Conservation (phyloP, 495 filamentous ascomycete genomes). For the Aspergillus avenaceus region DNA sequence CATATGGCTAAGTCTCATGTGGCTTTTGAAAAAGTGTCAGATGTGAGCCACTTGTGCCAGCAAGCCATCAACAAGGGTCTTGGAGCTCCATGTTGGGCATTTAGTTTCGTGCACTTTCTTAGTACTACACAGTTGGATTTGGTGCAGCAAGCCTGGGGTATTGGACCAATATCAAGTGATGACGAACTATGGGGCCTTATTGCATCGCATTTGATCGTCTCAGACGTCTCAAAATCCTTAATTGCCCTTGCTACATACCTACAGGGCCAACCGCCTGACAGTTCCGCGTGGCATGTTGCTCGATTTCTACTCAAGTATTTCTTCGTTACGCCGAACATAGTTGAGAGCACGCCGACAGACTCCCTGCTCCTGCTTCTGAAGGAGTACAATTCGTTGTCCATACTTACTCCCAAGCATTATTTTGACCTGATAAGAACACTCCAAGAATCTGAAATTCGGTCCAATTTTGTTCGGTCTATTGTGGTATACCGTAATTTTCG, state of each 20-base stretch:
- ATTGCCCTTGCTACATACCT: slow-evolving; percentile 17
- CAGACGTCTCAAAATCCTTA: slow-evolving; percentile 9
- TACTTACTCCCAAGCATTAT: slow-evolving; percentile 24
- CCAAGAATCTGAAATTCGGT: slow-evolving; percentile 17
- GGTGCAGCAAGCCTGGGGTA: slow-evolving; percentile 15
- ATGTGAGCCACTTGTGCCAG: slow-evolving; percentile 27
- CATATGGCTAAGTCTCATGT: slow-evolving; percentile 28
- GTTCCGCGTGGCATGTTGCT: slow-evolving; percentile 11
- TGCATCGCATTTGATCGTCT: slow-evolving; percentile 5
- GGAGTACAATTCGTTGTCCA: slow-evolving; percentile 15
- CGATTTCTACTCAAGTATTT: slow-evolving; percentile 18
- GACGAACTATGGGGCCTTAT: slow-evolving; percentile 9
- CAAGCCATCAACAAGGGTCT: slow-evolving; percentile 22
- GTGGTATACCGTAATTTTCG: slow-evolving; percentile 41
- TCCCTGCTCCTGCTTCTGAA: slow-evolving; percentile 25
- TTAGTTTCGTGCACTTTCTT: slow-evolving; percentile 31
- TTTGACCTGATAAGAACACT: slow-evolving; percentile 24
- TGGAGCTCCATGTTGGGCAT: slow-evolving; percentile 16
- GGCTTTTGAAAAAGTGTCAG: slow-evolving; percentile 6
- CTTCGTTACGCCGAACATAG: slow-evolving; percentile 14
- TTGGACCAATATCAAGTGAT: slow-evolving; percentile 5
- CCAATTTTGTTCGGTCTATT: slow-evolving; percentile 24
- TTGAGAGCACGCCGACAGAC: slow-evolving; percentile 22
- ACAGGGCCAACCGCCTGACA: background rate
- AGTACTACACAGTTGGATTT: slow-evolving; percentile 31